These are phyloP conservation scores for Taiwanofungus camphoratus DNA, from an alignment of 1,284 basidiomycete genomes.

Conservation along the genomic window DNA sequence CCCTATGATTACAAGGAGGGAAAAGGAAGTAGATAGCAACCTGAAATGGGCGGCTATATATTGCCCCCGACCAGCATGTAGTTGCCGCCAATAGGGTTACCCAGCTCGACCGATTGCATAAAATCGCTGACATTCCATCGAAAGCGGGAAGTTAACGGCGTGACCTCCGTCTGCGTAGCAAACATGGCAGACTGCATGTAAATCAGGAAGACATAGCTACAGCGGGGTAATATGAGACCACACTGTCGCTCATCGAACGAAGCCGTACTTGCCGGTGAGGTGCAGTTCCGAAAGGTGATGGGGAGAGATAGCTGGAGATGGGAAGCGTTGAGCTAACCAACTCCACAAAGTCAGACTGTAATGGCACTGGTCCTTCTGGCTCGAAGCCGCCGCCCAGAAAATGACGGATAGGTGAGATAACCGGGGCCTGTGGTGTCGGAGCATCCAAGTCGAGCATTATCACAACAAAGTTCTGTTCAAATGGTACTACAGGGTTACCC, in stretches of 20 bases:
- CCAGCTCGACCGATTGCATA: background rate
- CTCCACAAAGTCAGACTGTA: background rate
- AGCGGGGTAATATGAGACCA: background rate
- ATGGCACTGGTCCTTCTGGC: background rate
- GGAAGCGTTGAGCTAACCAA: background rate
- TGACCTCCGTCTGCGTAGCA: background rate
- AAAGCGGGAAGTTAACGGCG: background rate
- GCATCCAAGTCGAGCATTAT: background rate
- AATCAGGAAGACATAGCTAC: background rate
- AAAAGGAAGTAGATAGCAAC: no score
- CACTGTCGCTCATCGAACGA: background rate
- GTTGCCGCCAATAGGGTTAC: background rate
- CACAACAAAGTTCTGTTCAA: background rate
- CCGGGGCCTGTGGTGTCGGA: background rate
- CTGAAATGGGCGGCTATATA: no score
- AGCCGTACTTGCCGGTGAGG: background rate
- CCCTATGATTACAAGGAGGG: no score
- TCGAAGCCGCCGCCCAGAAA: background rate
- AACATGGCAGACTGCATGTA: background rate
- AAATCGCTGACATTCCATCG: background rate
- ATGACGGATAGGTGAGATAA: background rate
- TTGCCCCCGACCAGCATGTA: constrained; percentile 1
- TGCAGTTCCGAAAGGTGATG: background rate
- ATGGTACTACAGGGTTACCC: no score
- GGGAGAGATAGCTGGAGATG: background rate